phyloP scores from a whole-genome alignment of 805 yeast species.

The Schizosaccharomyces lindneri region DNA sequence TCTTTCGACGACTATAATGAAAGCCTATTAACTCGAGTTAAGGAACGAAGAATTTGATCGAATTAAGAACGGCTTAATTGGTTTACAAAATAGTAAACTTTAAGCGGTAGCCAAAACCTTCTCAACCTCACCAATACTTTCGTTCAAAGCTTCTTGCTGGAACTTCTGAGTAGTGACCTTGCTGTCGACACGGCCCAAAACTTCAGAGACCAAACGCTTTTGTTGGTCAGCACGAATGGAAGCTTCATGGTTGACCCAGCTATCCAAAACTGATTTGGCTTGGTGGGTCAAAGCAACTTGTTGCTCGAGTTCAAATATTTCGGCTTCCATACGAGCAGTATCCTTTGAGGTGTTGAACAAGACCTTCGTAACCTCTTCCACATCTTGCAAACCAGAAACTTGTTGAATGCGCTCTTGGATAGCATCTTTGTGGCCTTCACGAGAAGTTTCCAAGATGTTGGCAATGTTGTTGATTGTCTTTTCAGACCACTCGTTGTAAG shows the following conservation, averaged over 20 bases:
- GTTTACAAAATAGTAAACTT: neutral
- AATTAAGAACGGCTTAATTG: too few species aligned
- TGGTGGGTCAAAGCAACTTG: constrained; percentile 62
- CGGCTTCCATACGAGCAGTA: constrained; percentile 86
- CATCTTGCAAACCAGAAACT: constrained; percentile 74
- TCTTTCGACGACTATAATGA: too few species aligned
- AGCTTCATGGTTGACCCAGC: constrained; percentile 96
- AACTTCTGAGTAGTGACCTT: constrained; percentile 75
- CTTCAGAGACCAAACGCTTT: constrained; percentile 65
- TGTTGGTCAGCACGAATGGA: constrained; percentile 92
- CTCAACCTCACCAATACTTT: constrained; percentile 82
- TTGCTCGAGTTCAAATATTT: constrained; percentile 83
- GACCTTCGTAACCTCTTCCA: constrained; percentile 71
- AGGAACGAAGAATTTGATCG: too few species aligned
- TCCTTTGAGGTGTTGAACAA: constrained; percentile 87
- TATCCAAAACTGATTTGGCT: constrained; percentile 87
- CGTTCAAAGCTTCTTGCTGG: constrained; percentile 56
- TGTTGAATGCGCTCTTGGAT: constrained; percentile 77
- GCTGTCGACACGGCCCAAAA: constrained; percentile 67
- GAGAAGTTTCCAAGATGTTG: constrained; percentile 61
- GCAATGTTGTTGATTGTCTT: constrained; percentile 60
- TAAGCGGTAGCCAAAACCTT: constrained; percentile 9
- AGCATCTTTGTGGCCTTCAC: constrained; percentile 73
- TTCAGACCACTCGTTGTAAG: constrained; percentile 83
- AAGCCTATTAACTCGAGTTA: too few species aligned